Base-by-base conservation (phyloP, 768 basidiomycete genomes). In the Hemileccinum rubropunctum region DNA sequence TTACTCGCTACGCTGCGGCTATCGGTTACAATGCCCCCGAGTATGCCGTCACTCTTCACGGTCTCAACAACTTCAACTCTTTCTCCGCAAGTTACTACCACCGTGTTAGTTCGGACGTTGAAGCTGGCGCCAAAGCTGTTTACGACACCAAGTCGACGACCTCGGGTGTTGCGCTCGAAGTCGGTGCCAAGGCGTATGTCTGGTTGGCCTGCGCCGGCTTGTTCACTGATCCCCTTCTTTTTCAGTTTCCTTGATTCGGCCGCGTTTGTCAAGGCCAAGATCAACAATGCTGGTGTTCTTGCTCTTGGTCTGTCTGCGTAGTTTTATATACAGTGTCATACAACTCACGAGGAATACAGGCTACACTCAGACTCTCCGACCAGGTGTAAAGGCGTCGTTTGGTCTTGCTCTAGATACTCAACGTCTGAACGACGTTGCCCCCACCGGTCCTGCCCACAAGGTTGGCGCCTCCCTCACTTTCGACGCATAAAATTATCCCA, bases 51-150 rank as follows among this genome's bases (percentile, higher is more conserved):
- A 92, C 95, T 65, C 58, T 98, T 52, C 95, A 98, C 73, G 92
- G 88, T 58, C 83, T 98, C 66, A 88, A 90, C 78, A 98, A 97
- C 82, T 73, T 97, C 70, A 88, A 85, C 69, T 86, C 85, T 63
- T 98, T 94, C 78, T 79, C 88, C 46, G 97, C 95, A 52, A 91
- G 88, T 71, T 99, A 98, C 82, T 98, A 98, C 81, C 97, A 99
- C 82, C 88, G 88, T 54, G 93, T 97, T 68, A 88, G 78, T 70
- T 71, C 77, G 52, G 91, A 94, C 62, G 91, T 95, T 44, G 94
- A 95, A 76, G 94, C 91, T 53, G 92, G 92, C 68, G 93, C 93
- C 57, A 93, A 93, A 81, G 95, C 95, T 33, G 79, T 95, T 71
- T 99, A 95, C 71, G 94, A 98, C 76, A 80, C 86, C 73, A 95